A percentile compares a stretch with the other conserved stretches of the same genome.
Evolutionary conservation across 805 yeast genomes (phyloP).

Genomic region (Candida dajiaensis): DNA sequence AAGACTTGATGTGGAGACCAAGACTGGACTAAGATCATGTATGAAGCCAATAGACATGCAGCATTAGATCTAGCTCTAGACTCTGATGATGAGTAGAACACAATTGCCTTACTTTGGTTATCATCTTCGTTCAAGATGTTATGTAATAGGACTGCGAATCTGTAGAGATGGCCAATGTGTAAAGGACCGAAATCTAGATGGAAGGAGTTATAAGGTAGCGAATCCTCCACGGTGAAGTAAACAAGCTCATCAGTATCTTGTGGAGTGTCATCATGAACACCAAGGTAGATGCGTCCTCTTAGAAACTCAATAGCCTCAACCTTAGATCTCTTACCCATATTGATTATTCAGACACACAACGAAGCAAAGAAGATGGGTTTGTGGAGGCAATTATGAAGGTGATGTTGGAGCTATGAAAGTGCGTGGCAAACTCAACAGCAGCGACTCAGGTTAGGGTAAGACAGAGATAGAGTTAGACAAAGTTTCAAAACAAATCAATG

Average conservation of each 20-base stretch:
- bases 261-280: slow-evolving; percentile 81
- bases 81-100: slow-evolving; percentile 79
- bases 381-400: not conserved
- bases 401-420: not conserved
- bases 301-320: slow-evolving; percentile 46
- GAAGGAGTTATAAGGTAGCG: slow-evolving; percentile 89
- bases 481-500: too few relatives aligned
- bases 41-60: slow-evolving; percentile 89
- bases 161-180: slow-evolving; percentile 85
- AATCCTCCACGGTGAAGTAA: slow-evolving; percentile 88
- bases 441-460: not conserved
- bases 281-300: slow-evolving; percentile 64
- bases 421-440: not conserved
- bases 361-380: not conserved
- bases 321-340: slow-evolving; percentile 50
- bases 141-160: slow-evolving; percentile 93
- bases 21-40: slow-evolving; percentile 89
- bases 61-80: slow-evolving; percentile 86
- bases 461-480: too few relatives aligned
- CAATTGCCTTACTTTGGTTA: slow-evolving; percentile 84
- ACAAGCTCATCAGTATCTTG: slow-evolving; percentile 69
- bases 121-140: slow-evolving; percentile 81
- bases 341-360: not conserved
- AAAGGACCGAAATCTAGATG: slow-evolving; percentile 96
- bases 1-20: slow-evolving; percentile 99